Evolutionary conservation across 352 stramenopile genomes (phyloP).

Genomic region (Globisporangium orthogonon): DNA sequence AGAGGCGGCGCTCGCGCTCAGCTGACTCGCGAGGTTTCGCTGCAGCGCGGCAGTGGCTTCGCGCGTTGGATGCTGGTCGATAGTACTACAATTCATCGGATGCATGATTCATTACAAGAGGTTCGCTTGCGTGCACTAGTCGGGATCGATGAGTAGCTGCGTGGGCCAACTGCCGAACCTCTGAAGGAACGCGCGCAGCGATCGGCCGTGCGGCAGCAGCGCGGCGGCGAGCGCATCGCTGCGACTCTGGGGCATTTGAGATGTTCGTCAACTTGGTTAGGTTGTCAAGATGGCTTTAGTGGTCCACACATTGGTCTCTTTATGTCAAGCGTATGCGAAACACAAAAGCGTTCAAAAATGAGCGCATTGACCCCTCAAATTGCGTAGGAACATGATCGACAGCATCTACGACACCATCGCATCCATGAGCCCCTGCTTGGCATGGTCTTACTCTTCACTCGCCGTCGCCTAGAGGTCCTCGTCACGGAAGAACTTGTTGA

Average conservation of each 20-base stretch:
- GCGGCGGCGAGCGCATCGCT: slow-evolving; percentile 5
- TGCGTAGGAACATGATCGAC: background rate
- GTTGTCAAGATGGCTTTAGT: slow-evolving; percentile 9
- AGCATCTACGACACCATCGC: too few species aligned
- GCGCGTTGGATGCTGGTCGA: slow-evolving; percentile 4
- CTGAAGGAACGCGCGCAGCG: slow-evolving; percentile 32
- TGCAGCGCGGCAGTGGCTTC: slow-evolving; percentile 6
- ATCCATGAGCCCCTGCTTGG: too few species aligned
- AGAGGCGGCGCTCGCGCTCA: slow-evolving; percentile 16
- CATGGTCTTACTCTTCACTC: background rate
- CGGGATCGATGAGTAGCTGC: background rate
- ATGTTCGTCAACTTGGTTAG: background rate
- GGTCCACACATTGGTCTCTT: background rate
- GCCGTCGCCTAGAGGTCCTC: slow-evolving; percentile 23
- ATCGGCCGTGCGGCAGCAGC: slow-evolving; percentile 19
- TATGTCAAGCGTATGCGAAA: background rate
- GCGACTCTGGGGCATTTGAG: slow-evolving; percentile 12
- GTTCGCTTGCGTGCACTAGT: background rate
- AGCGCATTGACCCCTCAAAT: background rate
- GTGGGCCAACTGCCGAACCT: slow-evolving; percentile 13
- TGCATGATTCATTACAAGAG: background rate
- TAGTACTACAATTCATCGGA: slow-evolving; percentile 12
- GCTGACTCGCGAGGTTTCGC: slow-evolving; percentile 8
- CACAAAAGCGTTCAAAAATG: background rate
- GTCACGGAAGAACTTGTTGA: slow-evolving; percentile 86